Conservation (phyloP, 2,329 filamentous ascomycete genomes). For the Botrytis fragariae region DNA sequence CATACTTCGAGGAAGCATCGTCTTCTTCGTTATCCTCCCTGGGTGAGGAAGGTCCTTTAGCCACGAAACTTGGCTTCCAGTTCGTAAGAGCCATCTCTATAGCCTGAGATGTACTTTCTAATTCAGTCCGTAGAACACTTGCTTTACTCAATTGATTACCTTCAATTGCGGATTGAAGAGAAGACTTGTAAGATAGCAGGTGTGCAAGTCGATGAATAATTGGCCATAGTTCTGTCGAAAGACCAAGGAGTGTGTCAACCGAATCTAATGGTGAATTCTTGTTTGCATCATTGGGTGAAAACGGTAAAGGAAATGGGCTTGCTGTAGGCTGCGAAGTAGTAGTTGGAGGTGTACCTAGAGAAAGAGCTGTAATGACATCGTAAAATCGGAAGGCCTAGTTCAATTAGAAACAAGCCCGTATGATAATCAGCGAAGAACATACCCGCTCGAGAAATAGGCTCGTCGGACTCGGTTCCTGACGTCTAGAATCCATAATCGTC, state of each 20-base stretch:
- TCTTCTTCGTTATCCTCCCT: constrained; percentile 15
- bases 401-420: constrained; percentile 28
- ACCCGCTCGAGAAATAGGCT: constrained; percentile 60
- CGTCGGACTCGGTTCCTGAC: constrained; percentile 48
- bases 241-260: constrained; percentile 52
- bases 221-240: constrained; percentile 62
- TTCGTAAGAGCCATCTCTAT: constrained; percentile 55
- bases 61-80: constrained; percentile 54
- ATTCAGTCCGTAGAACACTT: constrained; percentile 32
- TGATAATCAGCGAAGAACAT: constrained; percentile 27
- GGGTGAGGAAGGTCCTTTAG: constrained; percentile 31
- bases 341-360: constrained; percentile 56
- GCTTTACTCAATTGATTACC: constrained; percentile 41
- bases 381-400: constrained; percentile 61
- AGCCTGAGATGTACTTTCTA: constrained; percentile 46
- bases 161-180: constrained; percentile 48
- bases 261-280: constrained; percentile 48
- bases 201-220: constrained; percentile 60
- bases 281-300: constrained; percentile 43
- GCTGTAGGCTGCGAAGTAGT: constrained; percentile 49
- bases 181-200: constrained; percentile 51
- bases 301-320: constrained; percentile 48
- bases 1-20: constrained; percentile 8
- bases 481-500: constrained; percentile 54
- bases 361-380: constrained; percentile 62